A percentile compares a stretch with the other conserved stretches of the same genome.
Conservation (phyloP, 352 stramenopile species). For the Pythium brachiatum region DNA sequence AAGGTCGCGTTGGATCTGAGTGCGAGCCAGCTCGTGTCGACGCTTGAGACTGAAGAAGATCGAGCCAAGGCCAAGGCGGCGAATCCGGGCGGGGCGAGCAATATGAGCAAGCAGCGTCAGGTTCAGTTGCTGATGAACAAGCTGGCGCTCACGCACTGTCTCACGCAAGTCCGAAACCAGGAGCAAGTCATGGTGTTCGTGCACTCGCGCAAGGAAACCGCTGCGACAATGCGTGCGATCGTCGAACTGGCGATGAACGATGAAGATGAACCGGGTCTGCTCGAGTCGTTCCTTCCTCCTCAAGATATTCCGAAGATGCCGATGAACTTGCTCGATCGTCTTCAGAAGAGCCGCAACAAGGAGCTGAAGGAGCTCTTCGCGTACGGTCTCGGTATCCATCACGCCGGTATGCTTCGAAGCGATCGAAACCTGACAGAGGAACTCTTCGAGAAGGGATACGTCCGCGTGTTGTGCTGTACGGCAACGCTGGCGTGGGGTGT, state of each 20-base stretch:
- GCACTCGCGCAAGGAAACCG: slow-evolving; percentile 98
- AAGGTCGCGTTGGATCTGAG: slow-evolving; percentile 64
- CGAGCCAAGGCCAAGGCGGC: slow-evolving; percentile 9
- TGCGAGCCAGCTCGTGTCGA: slow-evolving; percentile 41
- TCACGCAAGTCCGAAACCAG: slow-evolving; percentile 58
- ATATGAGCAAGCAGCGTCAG: slow-evolving; percentile 59
- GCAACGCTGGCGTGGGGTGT: slow-evolving; percentile 99
- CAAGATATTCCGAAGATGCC: slow-evolving; percentile 51
- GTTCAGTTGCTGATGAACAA: slow-evolving; percentile 87
- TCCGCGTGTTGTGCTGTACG: slow-evolving; percentile 98
- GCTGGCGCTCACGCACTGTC: slow-evolving; percentile 64
- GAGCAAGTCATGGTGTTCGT: slow-evolving; percentile 99
- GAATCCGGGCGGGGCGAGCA: slow-evolving; percentile 16
- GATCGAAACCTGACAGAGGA: slow-evolving; percentile 96
- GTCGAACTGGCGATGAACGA: slow-evolving; percentile 84
- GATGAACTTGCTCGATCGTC: slow-evolving; percentile 51
- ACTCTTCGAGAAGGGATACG: slow-evolving; percentile 96
- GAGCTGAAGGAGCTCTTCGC: slow-evolving; percentile 94
- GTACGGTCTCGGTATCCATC: slow-evolving; percentile 97
- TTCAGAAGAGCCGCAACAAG: slow-evolving; percentile 93
- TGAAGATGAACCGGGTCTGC: slow-evolving; percentile 47
- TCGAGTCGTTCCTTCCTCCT: slow-evolving; percentile 64
- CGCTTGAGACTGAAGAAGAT: slow-evolving; percentile 47
- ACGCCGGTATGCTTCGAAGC: slow-evolving; percentile 96
- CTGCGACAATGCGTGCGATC: slow-evolving; percentile 92